These are phyloP conservation scores for Sporopachydermia cereana DNA, from an alignment of 1,139 yeast genomes.

Conservation along the genomic window DNA sequence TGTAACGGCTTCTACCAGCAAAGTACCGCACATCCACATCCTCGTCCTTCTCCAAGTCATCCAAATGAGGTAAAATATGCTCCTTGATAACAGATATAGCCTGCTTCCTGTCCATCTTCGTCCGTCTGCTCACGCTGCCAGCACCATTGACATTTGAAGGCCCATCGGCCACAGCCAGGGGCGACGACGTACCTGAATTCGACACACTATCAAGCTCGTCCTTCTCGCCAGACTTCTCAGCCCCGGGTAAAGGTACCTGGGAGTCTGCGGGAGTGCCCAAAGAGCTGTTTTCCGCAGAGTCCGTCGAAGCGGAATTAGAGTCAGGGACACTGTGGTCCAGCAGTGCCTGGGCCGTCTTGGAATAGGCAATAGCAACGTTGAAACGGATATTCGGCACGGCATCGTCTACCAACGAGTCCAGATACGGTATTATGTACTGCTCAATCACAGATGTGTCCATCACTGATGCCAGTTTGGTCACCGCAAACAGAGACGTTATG, in stretches of 20 bases:
- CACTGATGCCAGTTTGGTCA: constrained; percentile 67
- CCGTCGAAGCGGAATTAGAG: constrained; percentile 10
- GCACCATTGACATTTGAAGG: constrained; percentile 8
- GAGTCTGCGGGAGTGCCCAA: constrained; percentile 10
- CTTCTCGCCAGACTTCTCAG: constrained; percentile 10
- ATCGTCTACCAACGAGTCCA: constrained; percentile 60
- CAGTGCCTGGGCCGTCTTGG: constrained; percentile 44
- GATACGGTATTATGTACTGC: constrained; percentile 65
- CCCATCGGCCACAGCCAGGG: constrained; percentile 7
- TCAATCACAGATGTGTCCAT: constrained; percentile 43
- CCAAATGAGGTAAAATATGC: constrained; percentile 53
- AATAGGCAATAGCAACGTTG: constrained; percentile 82
- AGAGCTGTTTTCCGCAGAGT: constrained; percentile 9
- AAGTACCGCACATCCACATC: constrained; percentile 89
- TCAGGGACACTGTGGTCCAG: constrained; percentile 17
- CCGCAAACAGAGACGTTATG: constrained; percentile 80
- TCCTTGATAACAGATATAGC: constrained; percentile 34
- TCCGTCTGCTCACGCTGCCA: constrained; percentile 13
- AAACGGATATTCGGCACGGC: constrained; percentile 90
- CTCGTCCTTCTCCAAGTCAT: constrained; percentile 52
- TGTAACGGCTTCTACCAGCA: constrained; percentile 37
- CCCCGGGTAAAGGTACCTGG: constrained; percentile 11
- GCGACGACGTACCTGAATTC: constrained; percentile 1
- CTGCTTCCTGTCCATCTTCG: constrained; percentile 19
- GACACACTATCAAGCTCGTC: constrained; percentile 9